These are phyloP conservation scores for Papilionanthe hybrid DNA, from an alignment of 116 monocot species.

Conservation along the genomic window DNA sequence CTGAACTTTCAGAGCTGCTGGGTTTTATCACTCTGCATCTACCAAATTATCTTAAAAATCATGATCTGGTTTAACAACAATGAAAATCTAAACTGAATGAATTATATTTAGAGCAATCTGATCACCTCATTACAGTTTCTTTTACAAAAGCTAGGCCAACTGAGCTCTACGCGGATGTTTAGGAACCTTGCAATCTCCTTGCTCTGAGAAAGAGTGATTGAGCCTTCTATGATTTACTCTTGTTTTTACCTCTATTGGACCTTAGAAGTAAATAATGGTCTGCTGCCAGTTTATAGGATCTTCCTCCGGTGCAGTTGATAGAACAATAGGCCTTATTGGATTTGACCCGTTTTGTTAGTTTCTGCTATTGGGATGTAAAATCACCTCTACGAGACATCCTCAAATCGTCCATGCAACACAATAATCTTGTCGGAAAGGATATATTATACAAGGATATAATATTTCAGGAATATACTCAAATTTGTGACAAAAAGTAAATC, in stretches of 20 bases:
- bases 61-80: too few relatives aligned
- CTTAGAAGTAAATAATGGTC: conserved; percentile 88
- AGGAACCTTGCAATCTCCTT: conserved; percentile 74
- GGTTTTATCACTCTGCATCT: background rate
- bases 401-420: too few relatives aligned
- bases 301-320: conserved; percentile 96
- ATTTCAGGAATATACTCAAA: too few relatives aligned
- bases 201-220: conserved; percentile 79
- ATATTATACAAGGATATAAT: too few relatives aligned
- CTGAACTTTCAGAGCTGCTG: too few relatives aligned
- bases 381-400: too few relatives aligned
- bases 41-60: background rate
- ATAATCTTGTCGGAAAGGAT: too few relatives aligned
- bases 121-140: conserved; percentile 66
- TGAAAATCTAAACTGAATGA: background rate
- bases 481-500: too few relatives aligned
- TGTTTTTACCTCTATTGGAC: conserved; percentile 84
- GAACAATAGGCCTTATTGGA: conserved; percentile 54
- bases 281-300: conserved; percentile 97
- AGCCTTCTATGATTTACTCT: conserved; percentile 82
- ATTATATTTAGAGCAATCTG: background rate
- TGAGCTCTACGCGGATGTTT: conserved; percentile 76
- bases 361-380: conserved; percentile 10
- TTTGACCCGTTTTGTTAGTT: conserved; percentile 43
- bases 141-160: conserved; percentile 82